phyloP scores from a whole-genome alignment of 306 rosid species.

The Ceratonia siliqua region DNA sequence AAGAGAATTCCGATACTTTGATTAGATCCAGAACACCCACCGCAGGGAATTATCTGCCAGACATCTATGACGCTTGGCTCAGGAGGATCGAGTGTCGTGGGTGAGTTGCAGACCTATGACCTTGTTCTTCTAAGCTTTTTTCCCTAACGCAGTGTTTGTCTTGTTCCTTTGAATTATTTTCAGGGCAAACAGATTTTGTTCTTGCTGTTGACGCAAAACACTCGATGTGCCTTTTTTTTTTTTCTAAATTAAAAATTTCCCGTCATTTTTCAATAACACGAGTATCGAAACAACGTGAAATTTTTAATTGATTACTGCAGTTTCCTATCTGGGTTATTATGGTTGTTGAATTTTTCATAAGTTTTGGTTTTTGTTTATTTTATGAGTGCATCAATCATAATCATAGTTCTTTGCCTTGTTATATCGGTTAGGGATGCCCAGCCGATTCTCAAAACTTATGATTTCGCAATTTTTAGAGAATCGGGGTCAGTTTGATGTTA shows the following conservation, averaged over 20 bases:
- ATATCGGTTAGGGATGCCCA: not conserved
- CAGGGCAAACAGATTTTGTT: conserved; percentile 13
- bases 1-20: conserved; percentile 27
- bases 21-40: conserved; percentile 62
- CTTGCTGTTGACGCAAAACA: conserved; percentile 34
- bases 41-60: conserved; percentile 14
- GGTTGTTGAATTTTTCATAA: conserved; percentile 5
- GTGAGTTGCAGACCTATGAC: conserved; percentile 48
- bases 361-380: not conserved
- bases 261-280: too few species aligned
- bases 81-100: conserved; percentile 97
- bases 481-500: not conserved
- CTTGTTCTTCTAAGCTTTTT: not conserved
- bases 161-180: not conserved
- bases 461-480: not conserved
- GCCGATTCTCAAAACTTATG: not conserved
- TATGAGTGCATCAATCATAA: not conserved
- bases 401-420: not conserved
- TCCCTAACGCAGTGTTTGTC: not conserved
- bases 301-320: conserved; percentile 18
- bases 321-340: not conserved
- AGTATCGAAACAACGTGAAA: not conserved
- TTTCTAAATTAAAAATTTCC: not conserved
- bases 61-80: conserved; percentile 98
- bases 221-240: not conserved